These are phyloP conservation scores for Synchytrium microbalum DNA, from an alignment of 371 early-diverging fungal species.

Conservation along the genomic window DNA sequence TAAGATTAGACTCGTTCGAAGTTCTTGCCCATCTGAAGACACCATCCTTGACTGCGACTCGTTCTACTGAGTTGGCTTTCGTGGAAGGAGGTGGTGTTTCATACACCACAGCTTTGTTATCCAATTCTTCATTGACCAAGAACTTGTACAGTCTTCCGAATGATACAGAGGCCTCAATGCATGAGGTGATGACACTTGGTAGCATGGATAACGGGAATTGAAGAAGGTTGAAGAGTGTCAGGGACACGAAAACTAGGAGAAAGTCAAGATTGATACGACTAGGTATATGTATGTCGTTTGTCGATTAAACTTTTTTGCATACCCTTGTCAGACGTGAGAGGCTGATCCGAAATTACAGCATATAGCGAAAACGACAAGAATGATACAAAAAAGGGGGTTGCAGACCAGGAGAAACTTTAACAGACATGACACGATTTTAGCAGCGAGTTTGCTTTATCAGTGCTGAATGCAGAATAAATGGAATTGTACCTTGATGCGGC, in stretches of 20 bases:
- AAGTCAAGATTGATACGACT: constrained; percentile 17
- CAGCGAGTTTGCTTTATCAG: too few species aligned
- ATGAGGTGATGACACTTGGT: constrained; percentile 59
- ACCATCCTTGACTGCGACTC: constrained; percentile 36
- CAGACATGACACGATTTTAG: not conserved
- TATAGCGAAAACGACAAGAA: constrained; percentile 79
- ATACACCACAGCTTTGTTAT: constrained; percentile 23
- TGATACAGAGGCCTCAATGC: constrained; percentile 81
- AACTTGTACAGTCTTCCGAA: constrained; percentile 70
- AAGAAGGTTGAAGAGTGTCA: constrained; percentile 89
- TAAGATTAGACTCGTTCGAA: constrained; percentile 40
- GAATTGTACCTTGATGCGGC: constrained; percentile 25
- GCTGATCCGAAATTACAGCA: constrained; percentile 26
- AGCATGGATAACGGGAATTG: constrained; percentile 81
- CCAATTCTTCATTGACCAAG: constrained; percentile 48
- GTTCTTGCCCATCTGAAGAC: constrained; percentile 51
- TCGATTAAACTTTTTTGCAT: not conserved
- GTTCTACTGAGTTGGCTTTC: constrained; percentile 17
- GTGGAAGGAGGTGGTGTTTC: constrained; percentile 9
- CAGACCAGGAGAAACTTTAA: constrained; percentile 42
- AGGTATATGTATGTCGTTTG: constrained; percentile 2
- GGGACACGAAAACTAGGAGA: constrained; percentile 74
- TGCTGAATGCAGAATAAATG: not conserved
- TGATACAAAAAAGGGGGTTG: constrained; percentile 82
- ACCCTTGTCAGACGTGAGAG: constrained; percentile 42